These are phyloP conservation scores for Yamagishiella unicocca DNA, from an alignment of 139 green algal genomes.

Conservation along the genomic window DNA sequence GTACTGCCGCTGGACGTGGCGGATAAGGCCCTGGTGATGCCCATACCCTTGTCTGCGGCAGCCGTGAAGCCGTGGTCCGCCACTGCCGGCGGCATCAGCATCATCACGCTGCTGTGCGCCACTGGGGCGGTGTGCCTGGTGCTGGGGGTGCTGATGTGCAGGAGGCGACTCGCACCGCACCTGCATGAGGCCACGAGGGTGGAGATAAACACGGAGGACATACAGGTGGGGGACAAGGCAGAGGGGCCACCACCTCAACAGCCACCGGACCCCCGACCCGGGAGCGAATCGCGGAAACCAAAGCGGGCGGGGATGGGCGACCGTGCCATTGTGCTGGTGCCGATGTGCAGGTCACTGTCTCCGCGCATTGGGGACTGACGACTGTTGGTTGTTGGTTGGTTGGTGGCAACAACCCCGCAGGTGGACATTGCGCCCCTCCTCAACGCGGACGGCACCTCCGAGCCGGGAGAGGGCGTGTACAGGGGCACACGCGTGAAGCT, in stretches of 20 bases:
- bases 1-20: slow-evolving; percentile 40
- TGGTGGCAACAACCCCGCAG: no score
- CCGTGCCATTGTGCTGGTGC: no score
- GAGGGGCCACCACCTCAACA: no score
- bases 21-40: slow-evolving; percentile 23
- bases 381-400: no score
- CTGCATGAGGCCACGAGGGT: background rate
- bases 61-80: background rate
- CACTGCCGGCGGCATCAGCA: slow-evolving; percentile 1
- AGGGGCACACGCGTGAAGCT: slow-evolving; percentile 33
- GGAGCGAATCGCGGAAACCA: no score
- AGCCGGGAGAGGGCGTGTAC: slow-evolving; percentile 34
- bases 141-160: background rate
- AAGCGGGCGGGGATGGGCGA: no score
- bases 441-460: slow-evolving; percentile 20
- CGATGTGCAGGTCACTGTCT: no score
- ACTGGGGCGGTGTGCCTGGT: background rate
- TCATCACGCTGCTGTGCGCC: background rate
- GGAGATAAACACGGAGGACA: background rate
- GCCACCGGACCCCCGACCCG: no score
- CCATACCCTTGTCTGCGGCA: background rate
- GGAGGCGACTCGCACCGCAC: background rate
- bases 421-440: slow-evolving; percentile 7
- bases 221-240: no score
- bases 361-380: no score